Base-by-base conservation (phyloP, 306 rosid species). In the Lagenaria siceraria region DNA sequence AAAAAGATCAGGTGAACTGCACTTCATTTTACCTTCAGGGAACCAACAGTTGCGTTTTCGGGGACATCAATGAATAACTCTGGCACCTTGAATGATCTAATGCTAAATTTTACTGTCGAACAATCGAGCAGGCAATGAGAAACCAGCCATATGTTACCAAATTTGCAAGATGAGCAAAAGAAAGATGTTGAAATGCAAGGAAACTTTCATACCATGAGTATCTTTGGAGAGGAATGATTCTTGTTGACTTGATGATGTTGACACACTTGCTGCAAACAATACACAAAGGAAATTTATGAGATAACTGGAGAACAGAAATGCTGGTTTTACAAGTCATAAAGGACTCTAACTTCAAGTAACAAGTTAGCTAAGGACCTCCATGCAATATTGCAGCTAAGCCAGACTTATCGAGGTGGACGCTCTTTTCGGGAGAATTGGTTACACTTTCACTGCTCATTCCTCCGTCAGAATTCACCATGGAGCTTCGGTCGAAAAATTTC, bases 21-120 rank as follows among this genome's bases (percentile, higher is more conserved):
- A 49, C 12, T 25, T 31, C 11, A 51, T 68, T 79, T 81, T 84
- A 92, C 98, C 96, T 92, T 95, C 60, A 95, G 77, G 18, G 90
- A 92, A 85, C 90, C 96, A 53, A 95, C 86, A 46, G 98, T 95
- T 58, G 92, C 85, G 8, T 92, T 90, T 81, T 92, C 90, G 4
- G 98, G 95, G 77, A 95, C 90, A 78, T 95, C 97, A 74, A 95
- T 74, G 62, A 85, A 88, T 76, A 95, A 87, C 85, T 92, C 98
- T 52, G 98, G 98, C 59, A 92, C 86, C 87, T 77, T 87, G 87
- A 95, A 89, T 62, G 98, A 92, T 81, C 91, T 86, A 10, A 95
- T 92, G 88, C 93, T 90, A 82, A 95, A 84, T 82, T 87, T 95
- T 74, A 95, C 96, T 95, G 97, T 25, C 13, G 13, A 66, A 76